Percentiles rank a stretch among this genome's conserved stretches.
Evolutionary conservation across 352 stramenopile genomes (phyloP).

Genomic region (Phytopythium sindhum): DNA sequence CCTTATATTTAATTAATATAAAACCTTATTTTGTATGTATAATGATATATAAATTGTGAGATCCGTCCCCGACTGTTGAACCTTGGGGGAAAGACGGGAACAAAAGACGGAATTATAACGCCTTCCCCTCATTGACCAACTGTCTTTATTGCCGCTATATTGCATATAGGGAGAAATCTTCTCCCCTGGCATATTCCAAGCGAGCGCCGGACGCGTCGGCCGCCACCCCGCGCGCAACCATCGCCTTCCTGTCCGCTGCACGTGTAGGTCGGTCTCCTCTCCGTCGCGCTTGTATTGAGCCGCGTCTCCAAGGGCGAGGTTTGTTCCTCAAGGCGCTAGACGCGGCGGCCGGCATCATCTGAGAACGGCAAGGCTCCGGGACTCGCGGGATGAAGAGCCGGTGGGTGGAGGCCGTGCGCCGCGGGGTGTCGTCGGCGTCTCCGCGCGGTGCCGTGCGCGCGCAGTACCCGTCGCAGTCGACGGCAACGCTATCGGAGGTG

Average conservation of each 20-base stretch:
- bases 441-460: conserved; percentile 21
- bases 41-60: background rate
- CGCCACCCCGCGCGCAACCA: too few species aligned
- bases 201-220: too few species aligned
- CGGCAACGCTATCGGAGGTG: conserved; percentile 21
- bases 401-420: conserved; percentile 73
- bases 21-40: background rate
- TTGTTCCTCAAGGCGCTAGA: background rate
- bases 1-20: background rate
- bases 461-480: conserved; percentile 13
- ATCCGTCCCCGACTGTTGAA: background rate
- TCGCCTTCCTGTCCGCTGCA: background rate
- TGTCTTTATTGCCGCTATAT: background rate
- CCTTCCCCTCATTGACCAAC: background rate
- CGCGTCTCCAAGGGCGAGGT: background rate
- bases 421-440: conserved; percentile 37
- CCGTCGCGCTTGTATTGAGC: too few species aligned
- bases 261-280: too few species aligned
- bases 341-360: too few species aligned
- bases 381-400: conserved; percentile 57
- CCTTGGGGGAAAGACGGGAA: background rate
- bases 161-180: background rate
- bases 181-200: background rate
- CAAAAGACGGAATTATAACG: background rate
- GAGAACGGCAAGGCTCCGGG: too few species aligned